These are phyloP conservation scores for Suhomyces choctaworum DNA, from an alignment of 1,139 yeast species.

Conservation along the genomic window DNA sequence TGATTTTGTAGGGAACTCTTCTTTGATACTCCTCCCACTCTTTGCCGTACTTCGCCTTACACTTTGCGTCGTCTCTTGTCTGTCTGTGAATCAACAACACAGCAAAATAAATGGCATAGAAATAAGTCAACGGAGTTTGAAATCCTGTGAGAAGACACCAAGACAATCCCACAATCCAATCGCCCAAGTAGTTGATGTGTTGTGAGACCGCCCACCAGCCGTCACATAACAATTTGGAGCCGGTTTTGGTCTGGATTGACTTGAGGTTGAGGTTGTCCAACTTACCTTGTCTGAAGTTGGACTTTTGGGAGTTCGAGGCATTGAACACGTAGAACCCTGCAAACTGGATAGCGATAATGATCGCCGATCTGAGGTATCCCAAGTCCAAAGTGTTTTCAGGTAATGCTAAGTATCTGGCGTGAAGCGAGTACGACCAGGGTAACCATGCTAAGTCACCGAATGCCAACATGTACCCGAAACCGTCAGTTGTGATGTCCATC, in stretches of 20 bases:
- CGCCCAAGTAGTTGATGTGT: conserved; percentile 94
- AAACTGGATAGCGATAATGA: conserved; percentile 45
- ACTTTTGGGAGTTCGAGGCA: conserved; percentile 80
- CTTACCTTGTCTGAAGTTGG: conserved; percentile 77
- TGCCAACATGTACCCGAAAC: conserved; percentile 93
- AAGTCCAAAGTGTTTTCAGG: conserved; percentile 54
- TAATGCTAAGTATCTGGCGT: conserved; percentile 75
- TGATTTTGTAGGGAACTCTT: conserved; percentile 82
- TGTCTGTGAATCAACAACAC: conserved; percentile 84
- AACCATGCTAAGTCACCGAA: conserved; percentile 93
- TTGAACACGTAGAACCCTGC: conserved; percentile 83
- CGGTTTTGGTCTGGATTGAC: conserved; percentile 70
- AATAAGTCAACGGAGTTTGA: conserved; percentile 79
- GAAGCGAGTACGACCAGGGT: conserved; percentile 91
- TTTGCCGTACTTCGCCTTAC: conserved; percentile 80
- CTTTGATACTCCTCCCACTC: conserved; percentile 82
- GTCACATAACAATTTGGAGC: conserved; percentile 76
- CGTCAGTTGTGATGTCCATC: conserved; percentile 96
- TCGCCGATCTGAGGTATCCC: conserved; percentile 39
- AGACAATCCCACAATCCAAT: conserved; percentile 87
- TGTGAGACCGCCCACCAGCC: conserved; percentile 98
- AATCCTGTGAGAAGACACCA: conserved; percentile 94
- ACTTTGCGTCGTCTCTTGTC: conserved; percentile 86
- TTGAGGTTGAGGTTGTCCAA: conserved; percentile 60
- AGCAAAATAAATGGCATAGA: conserved; percentile 82